These are phyloP conservation scores for Agaricus bisporus DNA, from an alignment of 768 basidiomycete species.

Conservation along the genomic window DNA sequence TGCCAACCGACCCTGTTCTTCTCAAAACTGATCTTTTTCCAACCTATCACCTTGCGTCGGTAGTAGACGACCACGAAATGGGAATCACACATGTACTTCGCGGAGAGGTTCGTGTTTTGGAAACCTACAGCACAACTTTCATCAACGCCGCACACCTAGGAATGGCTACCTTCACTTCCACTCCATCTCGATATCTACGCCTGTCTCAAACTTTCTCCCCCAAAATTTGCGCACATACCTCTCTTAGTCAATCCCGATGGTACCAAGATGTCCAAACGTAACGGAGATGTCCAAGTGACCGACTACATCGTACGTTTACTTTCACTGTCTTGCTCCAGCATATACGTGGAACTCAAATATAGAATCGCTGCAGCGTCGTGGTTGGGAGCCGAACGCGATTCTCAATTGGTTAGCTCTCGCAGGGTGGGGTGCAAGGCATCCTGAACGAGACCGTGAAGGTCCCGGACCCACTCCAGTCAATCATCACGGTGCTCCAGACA, in stretches of 20 bases:
- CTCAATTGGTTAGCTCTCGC: constrained; percentile 91
- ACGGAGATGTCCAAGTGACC: constrained; percentile 81
- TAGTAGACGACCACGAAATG: constrained; percentile 96
- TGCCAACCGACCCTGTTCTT: constrained; percentile 86
- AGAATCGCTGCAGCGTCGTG: constrained; percentile 48
- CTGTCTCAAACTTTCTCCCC: constrained; percentile 61
- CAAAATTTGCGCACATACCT: constrained; percentile 88
- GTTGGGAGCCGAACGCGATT: constrained; percentile 87
- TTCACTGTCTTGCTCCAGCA: not conserved
- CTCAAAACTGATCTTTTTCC: constrained; percentile 92
- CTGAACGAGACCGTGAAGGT: constrained; percentile 15
- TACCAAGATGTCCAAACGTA: constrained; percentile 91
- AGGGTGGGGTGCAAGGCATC: constrained; percentile 76
- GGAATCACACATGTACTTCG: constrained; percentile 92
- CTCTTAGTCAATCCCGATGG: constrained; percentile 87
- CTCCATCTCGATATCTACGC: constrained; percentile 89
- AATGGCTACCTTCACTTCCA: constrained; percentile 93
- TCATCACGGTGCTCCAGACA: constrained; percentile 48
- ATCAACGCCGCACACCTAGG: constrained; percentile 38
- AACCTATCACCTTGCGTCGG: constrained; percentile 94
- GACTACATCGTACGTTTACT: constrained; percentile 71
- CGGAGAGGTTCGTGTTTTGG: constrained; percentile 61
- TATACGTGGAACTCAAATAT: not conserved
- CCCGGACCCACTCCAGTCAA: constrained; percentile 10
- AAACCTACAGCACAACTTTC: not conserved